Conservation (phyloP, 1,139 yeast species). For the Geotrichum restrictum region DNA sequence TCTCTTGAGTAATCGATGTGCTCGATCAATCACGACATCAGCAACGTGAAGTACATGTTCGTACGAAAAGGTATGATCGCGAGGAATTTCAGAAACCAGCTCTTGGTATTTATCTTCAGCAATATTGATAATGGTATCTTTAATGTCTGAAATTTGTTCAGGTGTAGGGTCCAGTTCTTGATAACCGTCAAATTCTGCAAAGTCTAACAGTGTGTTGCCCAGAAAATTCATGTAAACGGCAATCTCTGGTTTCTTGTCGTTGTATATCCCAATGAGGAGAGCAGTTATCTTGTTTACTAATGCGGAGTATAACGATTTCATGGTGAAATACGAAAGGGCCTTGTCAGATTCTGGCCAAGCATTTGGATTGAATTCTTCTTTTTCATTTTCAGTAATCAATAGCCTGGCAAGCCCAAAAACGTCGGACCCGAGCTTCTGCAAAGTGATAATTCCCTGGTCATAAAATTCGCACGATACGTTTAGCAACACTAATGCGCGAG, state of each 20-base stretch:
- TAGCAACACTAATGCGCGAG: constrained; percentile 51
- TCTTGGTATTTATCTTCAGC: constrained; percentile 61
- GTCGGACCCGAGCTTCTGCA: constrained; percentile 45
- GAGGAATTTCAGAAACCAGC: constrained; percentile 55
- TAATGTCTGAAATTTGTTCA: constrained; percentile 52
- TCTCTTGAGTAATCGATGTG: constrained; percentile 53
- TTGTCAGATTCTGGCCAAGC: constrained; percentile 53
- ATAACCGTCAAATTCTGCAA: constrained; percentile 44
- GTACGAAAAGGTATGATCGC: constrained; percentile 57
- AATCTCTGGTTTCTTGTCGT: constrained; percentile 56
- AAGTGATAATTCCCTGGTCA: constrained; percentile 71
- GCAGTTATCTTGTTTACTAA: constrained; percentile 49
- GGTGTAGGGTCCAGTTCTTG: constrained; percentile 43
- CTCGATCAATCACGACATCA: constrained; percentile 51
- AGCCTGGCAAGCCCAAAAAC: constrained; percentile 46
- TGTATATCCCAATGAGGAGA: constrained; percentile 47
- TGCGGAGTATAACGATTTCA: constrained; percentile 49
- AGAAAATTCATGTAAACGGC: constrained; percentile 52
- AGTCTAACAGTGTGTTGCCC: constrained; percentile 52
- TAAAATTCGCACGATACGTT: constrained; percentile 42
- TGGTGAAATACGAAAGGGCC: constrained; percentile 50
- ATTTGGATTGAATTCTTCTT: constrained; percentile 42
- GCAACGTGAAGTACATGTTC: constrained; percentile 59
- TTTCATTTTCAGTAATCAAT: constrained; percentile 38
- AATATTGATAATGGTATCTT: constrained; percentile 48